These are phyloP conservation scores for Cokeromyces recurvatus DNA, from an alignment of 371 early-diverging fungal species.

Conservation along the genomic window DNA sequence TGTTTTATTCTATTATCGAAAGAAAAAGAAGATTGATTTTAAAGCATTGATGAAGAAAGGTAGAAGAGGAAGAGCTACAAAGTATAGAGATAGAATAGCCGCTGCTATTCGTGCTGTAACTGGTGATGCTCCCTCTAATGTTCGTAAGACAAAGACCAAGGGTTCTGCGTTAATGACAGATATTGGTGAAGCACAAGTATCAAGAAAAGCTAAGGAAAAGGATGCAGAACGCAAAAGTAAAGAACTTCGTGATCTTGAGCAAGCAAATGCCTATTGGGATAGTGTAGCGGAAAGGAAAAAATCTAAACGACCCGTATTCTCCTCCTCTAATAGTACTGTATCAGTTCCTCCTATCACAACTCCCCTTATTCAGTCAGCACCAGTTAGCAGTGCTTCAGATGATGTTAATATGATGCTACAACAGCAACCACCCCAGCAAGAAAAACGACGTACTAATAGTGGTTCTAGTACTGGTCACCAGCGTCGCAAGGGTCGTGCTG, in stretches of 20 bases:
- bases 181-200: constrained; percentile 57
- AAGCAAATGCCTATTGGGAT: constrained; percentile 39
- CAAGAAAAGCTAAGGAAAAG: constrained; percentile 45
- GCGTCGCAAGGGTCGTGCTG: constrained; percentile 22
- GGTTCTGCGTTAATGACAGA: constrained; percentile 61
- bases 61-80: constrained; percentile 42
- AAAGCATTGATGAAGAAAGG: constrained; percentile 66
- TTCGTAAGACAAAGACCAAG: constrained; percentile 49
- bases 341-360: background rate
- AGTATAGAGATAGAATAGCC: constrained; percentile 37
- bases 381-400: constrained; percentile 16
- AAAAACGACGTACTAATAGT: constrained; percentile 8
- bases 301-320: constrained; percentile 7
- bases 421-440: background rate
- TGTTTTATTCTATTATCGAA: constrained; percentile 89
- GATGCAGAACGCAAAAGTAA: constrained; percentile 38
- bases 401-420: constrained; percentile 13
- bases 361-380: background rate
- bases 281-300: constrained; percentile 33
- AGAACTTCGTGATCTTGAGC: constrained; percentile 39
- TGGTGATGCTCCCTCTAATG: constrained; percentile 19
- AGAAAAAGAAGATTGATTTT: constrained; percentile 80
- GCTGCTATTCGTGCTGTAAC: constrained; percentile 43
- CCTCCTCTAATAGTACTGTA: background rate
- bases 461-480: background rate